A percentile compares a stretch with the other conserved stretches of the same genome.
Conservation (phyloP, 805 yeast genomes). For the Hanseniaspora meyeri region DNA sequence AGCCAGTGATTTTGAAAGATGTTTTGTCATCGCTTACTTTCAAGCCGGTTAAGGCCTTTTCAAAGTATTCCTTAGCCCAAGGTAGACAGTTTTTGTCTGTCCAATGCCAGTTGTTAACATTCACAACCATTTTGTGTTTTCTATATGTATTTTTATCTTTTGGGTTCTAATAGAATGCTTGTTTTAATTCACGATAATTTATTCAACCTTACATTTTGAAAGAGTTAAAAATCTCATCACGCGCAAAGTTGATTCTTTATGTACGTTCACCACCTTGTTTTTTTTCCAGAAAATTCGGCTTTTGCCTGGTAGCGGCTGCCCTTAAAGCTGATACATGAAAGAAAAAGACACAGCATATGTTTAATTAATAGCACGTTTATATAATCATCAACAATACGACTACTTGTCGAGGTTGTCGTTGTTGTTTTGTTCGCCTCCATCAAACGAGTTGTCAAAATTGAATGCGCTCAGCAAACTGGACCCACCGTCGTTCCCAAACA, state of each 20-base stretch:
- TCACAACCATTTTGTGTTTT: slow-evolving; percentile 59
- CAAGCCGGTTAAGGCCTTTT: slow-evolving; percentile 44
- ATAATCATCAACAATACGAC: not conserved
- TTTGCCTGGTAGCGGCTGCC: not conserved
- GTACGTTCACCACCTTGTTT: not conserved
- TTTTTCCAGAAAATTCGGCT: not conserved
- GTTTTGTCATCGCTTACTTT: slow-evolving; percentile 24
- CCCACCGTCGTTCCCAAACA: slow-evolving; percentile 17
- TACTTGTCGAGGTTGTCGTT: not conserved
- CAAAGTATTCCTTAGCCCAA: slow-evolving; percentile 77
- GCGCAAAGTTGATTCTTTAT: not conserved
- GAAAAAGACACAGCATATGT: not conserved
- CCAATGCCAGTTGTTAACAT: slow-evolving; percentile 99
- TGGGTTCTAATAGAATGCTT: slow-evolving; percentile 3
- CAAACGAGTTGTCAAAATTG: not conserved
- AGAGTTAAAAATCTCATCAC: not conserved
- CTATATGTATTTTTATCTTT: not conserved
- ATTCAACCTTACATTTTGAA: too few species aligned
- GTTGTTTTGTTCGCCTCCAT: not conserved
- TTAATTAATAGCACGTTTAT: too few species aligned
- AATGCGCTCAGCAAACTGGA: not conserved
- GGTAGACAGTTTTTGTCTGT: slow-evolving; percentile 91
- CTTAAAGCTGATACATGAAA: not conserved
- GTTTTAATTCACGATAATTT: not conserved
- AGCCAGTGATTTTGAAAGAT: slow-evolving; percentile 25